Conservation (phyloP, 2,329 filamentous ascomycete species). For the Cercospora sp. region DNA sequence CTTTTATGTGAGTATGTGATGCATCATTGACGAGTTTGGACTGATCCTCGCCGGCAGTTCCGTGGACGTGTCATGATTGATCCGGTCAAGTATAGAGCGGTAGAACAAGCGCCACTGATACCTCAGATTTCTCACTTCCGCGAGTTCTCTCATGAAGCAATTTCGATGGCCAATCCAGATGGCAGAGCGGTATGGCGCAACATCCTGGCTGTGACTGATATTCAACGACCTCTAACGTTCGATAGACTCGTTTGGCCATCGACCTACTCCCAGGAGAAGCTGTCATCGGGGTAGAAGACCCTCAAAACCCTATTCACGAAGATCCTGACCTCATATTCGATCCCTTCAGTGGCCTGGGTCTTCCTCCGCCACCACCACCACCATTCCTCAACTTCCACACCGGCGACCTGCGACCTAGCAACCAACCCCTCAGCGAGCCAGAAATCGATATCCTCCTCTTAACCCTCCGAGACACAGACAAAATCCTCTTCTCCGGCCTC, state of each 20-base stretch:
- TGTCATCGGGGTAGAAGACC: background rate
- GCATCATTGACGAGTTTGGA: background rate
- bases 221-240: background rate
- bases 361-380: background rate
- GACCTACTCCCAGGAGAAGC: background rate
- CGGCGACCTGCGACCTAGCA: too few species aligned
- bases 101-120: slow-evolving; percentile 5
- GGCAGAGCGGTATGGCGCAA: background rate
- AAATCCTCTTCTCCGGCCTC: slow-evolving; percentile 6
- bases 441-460: background rate
- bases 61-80: slow-evolving; percentile 13
- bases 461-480: background rate
- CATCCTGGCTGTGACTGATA: background rate
- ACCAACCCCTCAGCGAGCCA: background rate
- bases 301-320: background rate
- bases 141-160: background rate
- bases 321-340: background rate
- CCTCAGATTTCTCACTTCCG: background rate
- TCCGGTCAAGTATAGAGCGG: slow-evolving; percentile 5
- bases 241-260: background rate
- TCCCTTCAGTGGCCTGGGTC: background rate
- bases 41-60: slow-evolving; percentile 2
- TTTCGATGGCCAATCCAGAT: background rate
- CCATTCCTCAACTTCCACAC: background rate
- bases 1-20: slow-evolving; percentile 1